Evolutionary conservation across 2,329 filamentous ascomycete genomes (phyloP).

Genomic region (Paramyrothecium sp.): DNA sequence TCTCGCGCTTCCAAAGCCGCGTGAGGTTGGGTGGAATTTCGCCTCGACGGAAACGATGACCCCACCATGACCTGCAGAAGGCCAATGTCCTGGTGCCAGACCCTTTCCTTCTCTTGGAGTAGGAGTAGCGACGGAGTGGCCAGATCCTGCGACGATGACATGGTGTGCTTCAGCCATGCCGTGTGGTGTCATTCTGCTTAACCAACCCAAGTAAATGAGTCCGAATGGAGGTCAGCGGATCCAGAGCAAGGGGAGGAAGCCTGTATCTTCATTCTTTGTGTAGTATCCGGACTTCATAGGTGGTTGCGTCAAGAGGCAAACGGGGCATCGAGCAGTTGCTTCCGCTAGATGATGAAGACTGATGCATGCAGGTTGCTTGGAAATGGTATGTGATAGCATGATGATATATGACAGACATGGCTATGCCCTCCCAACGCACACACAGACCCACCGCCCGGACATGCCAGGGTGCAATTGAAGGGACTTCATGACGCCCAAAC

Average conservation of each 20-base stretch:
- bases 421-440: not conserved
- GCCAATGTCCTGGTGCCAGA: too few relatives aligned
- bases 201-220: not conserved
- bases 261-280: not conserved
- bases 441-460: not conserved
- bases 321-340: not conserved
- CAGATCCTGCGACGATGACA: too few relatives aligned
- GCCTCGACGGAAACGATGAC: not conserved
- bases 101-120: too few relatives aligned
- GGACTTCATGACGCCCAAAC: not conserved
- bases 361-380: not conserved
- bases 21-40: not conserved
- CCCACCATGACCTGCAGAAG: not conserved
- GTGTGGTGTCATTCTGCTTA: not conserved
- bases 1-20: not conserved
- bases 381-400: not conserved
- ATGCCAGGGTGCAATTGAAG: not conserved
- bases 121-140: too few relatives aligned
- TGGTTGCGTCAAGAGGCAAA: not conserved
- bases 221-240: not conserved
- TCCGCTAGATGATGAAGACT: not conserved
- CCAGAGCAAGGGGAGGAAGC: not conserved
- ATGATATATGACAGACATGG: not conserved
- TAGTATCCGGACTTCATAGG: not conserved
- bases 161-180: too few relatives aligned